Conservation (phyloP, 1,139 yeast species). For the Blastobotrys buckinghamii region DNA sequence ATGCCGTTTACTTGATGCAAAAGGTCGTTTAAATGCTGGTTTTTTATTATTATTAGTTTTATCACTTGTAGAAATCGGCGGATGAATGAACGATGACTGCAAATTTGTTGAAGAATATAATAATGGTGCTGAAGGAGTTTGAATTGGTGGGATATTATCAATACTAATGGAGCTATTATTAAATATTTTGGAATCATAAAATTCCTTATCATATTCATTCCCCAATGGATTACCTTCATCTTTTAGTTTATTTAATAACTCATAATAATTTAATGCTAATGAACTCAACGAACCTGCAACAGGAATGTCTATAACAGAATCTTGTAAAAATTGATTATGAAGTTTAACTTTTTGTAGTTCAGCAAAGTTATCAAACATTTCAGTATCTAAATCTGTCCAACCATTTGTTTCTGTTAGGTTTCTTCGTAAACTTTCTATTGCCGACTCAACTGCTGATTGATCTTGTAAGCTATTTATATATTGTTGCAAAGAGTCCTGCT, state of each 20-base stretch:
- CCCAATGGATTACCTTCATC: background rate
- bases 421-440: slow-evolving; percentile 17
- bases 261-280: slow-evolving; percentile 11
- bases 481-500: slow-evolving; percentile 16
- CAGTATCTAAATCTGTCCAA: slow-evolving; percentile 21
- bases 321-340: slow-evolving; percentile 15
- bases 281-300: slow-evolving; percentile 13
- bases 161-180: background rate
- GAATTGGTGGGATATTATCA: background rate
- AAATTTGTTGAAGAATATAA: background rate
- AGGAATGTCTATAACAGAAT: slow-evolving; percentile 12
- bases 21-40: slow-evolving; percentile 13
- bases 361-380: slow-evolving; percentile 19
- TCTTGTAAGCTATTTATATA: slow-evolving; percentile 12
- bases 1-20: slow-evolving; percentile 12
- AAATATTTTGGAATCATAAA: slow-evolving; percentile 1
- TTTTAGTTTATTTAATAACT: slow-evolving; percentile 2
- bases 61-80: background rate
- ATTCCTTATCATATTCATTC: background rate
- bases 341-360: slow-evolving; percentile 15
- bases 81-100: no score
- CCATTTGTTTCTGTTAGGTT: slow-evolving; percentile 24
- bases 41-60: background rate
- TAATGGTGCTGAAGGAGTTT: slow-evolving; percentile 7
- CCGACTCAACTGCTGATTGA: slow-evolving; percentile 16